Conservation (phyloP, 345 rosid genomes). For the Euclidium syriacum region DNA sequence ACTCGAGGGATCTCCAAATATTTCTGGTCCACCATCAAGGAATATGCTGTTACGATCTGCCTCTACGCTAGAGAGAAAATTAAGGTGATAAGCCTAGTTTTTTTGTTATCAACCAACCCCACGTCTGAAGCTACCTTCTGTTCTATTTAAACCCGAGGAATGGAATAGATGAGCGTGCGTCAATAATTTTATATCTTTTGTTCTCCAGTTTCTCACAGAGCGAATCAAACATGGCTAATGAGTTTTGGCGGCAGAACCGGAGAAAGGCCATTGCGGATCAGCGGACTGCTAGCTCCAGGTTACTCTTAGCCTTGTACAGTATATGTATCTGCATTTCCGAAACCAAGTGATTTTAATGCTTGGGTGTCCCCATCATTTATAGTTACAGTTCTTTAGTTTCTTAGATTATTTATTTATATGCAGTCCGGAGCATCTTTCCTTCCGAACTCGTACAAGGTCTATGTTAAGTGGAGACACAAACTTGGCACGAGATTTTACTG, state of each 20-base stretch:
- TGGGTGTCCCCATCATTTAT: neutral
- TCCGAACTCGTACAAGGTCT: constrained; percentile 67
- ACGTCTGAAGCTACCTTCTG: neutral
- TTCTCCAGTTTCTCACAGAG: constrained; percentile 72
- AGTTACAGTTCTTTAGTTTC: neutral
- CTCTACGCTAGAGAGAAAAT: constrained; percentile 53
- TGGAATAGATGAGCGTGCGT: neutral
- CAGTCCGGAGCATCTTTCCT: constrained; percentile 95
- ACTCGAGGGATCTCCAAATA: constrained; percentile 63
- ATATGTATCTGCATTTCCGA: constrained; percentile 11
- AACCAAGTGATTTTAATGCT: constrained; percentile 1
- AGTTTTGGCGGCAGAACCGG: constrained; percentile 86
- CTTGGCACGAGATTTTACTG: constrained; percentile 49
- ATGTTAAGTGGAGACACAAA: constrained; percentile 78
- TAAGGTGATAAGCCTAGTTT: constrained; percentile 48
- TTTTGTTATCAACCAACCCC: neutral
- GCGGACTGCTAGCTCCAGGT: constrained; percentile 96
- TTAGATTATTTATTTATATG: constrained; percentile 5
- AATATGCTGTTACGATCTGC: constrained; percentile 57
- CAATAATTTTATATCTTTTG: constrained; percentile 16
- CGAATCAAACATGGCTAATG: constrained; percentile 83
- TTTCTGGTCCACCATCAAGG: constrained; percentile 61
- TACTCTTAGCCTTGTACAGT: constrained; percentile 29
- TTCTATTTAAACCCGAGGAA: neutral
- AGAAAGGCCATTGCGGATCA: constrained; percentile 89